Evolutionary conservation across 164 flowering plant genomes (phyloP), one percentile per base, ranked within the genome.

Genomic region (Vitis rotundifolia): DNA sequence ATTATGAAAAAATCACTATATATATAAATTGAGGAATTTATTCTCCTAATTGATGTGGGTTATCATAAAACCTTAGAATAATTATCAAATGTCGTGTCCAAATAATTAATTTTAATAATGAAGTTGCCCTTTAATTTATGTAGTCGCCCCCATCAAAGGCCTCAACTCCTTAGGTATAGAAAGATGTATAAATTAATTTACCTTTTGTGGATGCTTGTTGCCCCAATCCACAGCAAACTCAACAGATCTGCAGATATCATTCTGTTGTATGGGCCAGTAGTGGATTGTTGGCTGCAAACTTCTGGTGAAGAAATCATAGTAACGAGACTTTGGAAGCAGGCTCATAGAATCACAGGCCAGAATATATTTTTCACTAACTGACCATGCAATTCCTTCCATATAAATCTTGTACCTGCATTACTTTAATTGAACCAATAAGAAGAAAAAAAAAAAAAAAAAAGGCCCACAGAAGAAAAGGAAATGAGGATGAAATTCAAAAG

Each of bases 211-310:
- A 16, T 69, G 72, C 5, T 15, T 12, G 18, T 69, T 69, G 26
- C 72, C 72, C 72, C 66, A 61, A 0, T 69, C 52, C 2, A 69
- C 72, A 15, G 72, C 66, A 69, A 61, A 69, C 51, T 69, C 61
- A 10, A 69, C 53, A 52, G 64, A 49, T 3, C 3, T 61, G 48
- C 72, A 69, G 66, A 8, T 31, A 9, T 69, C n/a, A 7, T 52
- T 31, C 3, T 51, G 14, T 7, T 29, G 13, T 2, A 69, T 51
- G n/a, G 72, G 72, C 72, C 72, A 69, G 14, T 61, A 50, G 19
- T 68, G 63, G 14, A 47, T 4, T 55, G 49, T 10, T 3, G 73
- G 73, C 7, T 47, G 9, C 50, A 71, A 3, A 0, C 74, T 22
- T 56, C 74, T 57, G 5, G 22, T 57, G 69, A 57, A 71, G 67